phyloP scores from a whole-genome alignment of 805 yeast species.

The Maudiozyma saulgeensis region DNA sequence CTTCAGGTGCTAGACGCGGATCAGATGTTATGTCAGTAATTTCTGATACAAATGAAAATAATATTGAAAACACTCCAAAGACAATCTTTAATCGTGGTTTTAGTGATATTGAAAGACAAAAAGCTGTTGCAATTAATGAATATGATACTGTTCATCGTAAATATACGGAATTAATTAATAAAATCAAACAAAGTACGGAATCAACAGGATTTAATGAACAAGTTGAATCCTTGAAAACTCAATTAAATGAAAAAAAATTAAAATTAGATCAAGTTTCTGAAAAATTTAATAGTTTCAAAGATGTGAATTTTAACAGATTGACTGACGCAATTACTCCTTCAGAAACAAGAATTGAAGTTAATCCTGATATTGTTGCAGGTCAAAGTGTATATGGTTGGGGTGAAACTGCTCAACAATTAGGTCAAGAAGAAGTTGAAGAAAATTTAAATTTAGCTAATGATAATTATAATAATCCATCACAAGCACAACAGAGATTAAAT shows the following conservation, averaged over 20 bases:
- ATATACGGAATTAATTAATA: conserved; percentile 14
- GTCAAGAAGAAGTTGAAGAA: conserved; percentile 30
- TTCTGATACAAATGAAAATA: neutral
- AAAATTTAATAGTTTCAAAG: conserved; percentile 4
- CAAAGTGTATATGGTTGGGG: conserved; percentile 38
- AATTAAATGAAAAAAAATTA: conserved; percentile 11
- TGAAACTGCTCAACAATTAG: conserved; percentile 34
- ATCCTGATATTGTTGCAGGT: conserved; percentile 27
- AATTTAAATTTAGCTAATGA: conserved; percentile 1
- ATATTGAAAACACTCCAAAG: conserved; percentile 1
- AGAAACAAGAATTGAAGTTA: conserved; percentile 2
- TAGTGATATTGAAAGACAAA: conserved; percentile 22
- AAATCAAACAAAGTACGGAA: conserved; percentile 4
- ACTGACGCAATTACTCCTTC: conserved; percentile 12
- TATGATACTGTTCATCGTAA: conserved; percentile 23
- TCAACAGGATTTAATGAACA: conserved; percentile 10
- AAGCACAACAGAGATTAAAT: conserved; percentile 17
- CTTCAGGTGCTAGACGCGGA: neutral
- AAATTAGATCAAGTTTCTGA: conserved; percentile 16
- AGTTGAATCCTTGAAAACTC: conserved; percentile 8
- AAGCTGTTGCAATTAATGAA: conserved; percentile 24
- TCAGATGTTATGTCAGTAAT: neutral
- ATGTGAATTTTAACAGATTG: conserved; percentile 19
- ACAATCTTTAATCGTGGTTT: conserved; percentile 23
- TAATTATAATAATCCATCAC: neutral